These are phyloP conservation scores for Colletotrichum orbiculare DNA, from an alignment of 2,329 filamentous ascomycete species.

Conservation along the genomic window DNA sequence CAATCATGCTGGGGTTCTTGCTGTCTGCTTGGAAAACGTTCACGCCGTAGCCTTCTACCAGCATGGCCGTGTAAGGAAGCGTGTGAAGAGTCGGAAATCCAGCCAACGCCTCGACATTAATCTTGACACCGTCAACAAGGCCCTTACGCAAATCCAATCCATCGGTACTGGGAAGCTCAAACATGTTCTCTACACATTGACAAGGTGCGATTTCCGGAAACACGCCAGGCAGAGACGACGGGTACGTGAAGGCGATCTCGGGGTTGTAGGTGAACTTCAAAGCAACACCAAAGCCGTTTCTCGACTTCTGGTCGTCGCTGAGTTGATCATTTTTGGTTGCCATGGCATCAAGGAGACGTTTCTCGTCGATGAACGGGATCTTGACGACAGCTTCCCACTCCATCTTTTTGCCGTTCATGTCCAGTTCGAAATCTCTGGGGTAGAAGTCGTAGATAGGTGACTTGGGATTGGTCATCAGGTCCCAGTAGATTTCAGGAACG, in stretches of 20 bases:
- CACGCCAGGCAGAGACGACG: slow-evolving; percentile 86
- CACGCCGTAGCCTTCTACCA: slow-evolving; percentile 81
- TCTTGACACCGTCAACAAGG: slow-evolving; percentile 83
- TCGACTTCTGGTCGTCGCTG: slow-evolving; percentile 79
- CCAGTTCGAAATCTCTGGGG: slow-evolving; percentile 93
- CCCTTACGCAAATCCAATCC: slow-evolving; percentile 88
- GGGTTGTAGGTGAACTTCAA: slow-evolving; percentile 91
- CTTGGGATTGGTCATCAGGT: slow-evolving; percentile 88
- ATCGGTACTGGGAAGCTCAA: slow-evolving; percentile 92
- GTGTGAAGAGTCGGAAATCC: slow-evolving; percentile 93
- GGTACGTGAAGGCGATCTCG: slow-evolving; percentile 83
- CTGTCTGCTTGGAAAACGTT: slow-evolving; percentile 97
- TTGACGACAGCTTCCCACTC: slow-evolving; percentile 99
- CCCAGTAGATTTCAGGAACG: slow-evolving; percentile 87
- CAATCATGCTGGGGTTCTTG: slow-evolving; percentile 94
- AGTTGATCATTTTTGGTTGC: slow-evolving; percentile 82
- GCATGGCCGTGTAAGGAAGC: slow-evolving; percentile 81
- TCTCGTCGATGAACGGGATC: slow-evolving; percentile 98
- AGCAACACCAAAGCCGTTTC: slow-evolving; percentile 92
- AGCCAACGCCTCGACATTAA: slow-evolving; percentile 85
- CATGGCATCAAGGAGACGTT: slow-evolving; percentile 86
- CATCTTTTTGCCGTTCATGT: slow-evolving; percentile 99
- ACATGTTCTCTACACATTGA: slow-evolving; percentile 94
- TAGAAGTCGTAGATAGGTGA: slow-evolving; percentile 99
- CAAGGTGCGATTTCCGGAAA: slow-evolving; percentile 91